These are phyloP conservation scores for Fusarium musae DNA, from an alignment of 2,329 filamentous ascomycete species.

Conservation along the genomic window DNA sequence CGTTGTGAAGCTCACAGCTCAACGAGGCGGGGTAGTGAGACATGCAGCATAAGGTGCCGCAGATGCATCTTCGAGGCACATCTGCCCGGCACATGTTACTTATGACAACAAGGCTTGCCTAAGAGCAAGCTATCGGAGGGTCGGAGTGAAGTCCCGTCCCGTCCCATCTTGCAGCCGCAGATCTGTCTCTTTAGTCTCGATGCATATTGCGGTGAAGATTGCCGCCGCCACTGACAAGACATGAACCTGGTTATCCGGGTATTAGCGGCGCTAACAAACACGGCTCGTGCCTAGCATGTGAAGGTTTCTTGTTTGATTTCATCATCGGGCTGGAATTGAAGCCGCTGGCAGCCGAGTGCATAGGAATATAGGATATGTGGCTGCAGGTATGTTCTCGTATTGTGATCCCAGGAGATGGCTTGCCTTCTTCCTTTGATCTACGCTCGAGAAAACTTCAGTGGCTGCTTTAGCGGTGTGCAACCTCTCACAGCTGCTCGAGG, in stretches of 20 bases:
- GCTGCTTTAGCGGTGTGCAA: background rate
- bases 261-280: fast-evolving
- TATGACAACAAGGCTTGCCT: background rate
- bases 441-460: fast-evolving
- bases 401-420: fast-evolving
- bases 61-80: background rate
- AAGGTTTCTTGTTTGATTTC: too few relatives aligned
- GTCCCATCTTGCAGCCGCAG: background rate
- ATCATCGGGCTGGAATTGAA: fast-evolving
- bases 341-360: background rate
- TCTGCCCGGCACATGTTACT: too few relatives aligned
- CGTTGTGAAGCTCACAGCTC: too few relatives aligned
- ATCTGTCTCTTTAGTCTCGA: background rate
- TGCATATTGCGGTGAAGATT: background rate
- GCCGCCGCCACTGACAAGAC: background rate
- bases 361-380: background rate
- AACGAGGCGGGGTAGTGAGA: background rate
- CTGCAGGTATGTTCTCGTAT: background rate
- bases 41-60: background rate
- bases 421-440: fast-evolving
- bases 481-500: background rate
- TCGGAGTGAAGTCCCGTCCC: background rate
- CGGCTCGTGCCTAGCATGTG: fast-evolving
- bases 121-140: background rate
- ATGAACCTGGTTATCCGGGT: background rate